Conservation (phyloP, 164 flowering plant species). For the Santalum album region DNA sequence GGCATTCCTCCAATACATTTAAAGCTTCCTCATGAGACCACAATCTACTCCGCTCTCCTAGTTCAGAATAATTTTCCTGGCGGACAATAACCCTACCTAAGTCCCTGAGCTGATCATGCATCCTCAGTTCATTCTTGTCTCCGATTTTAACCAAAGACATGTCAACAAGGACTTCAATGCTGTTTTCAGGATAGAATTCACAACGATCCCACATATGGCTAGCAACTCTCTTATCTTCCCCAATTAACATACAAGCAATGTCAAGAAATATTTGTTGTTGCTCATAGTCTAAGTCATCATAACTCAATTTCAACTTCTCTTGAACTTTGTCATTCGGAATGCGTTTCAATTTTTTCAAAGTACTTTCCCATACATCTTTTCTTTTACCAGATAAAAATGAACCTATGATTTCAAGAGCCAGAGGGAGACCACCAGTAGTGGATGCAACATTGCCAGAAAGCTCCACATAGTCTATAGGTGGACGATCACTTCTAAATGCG, state of each 20-base stretch:
- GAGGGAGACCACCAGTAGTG: conserved; percentile 3
- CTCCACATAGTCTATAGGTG: background rate
- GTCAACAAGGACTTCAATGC: conserved; percentile 10
- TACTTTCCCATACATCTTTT: background rate
- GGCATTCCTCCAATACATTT: conserved; percentile 3
- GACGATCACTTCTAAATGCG: conserved; percentile 1
- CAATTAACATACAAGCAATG: conserved; percentile 21
- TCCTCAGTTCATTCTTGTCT: conserved; percentile 4
- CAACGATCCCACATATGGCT: conserved; percentile 3
- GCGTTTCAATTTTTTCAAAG: background rate
- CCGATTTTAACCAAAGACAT: conserved; percentile 8
- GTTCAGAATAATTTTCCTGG: conserved; percentile 7
- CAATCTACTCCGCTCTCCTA: conserved; percentile 17
- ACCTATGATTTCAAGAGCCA: conserved; percentile 8
- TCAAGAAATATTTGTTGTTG: conserved; percentile 18
- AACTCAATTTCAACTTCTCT: conserved; percentile 1
- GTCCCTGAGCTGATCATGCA: conserved; percentile 20
- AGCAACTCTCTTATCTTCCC: background rate
- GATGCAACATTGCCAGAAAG: background rate
- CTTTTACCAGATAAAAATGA: conserved; percentile 1
- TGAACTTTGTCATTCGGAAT: background rate
- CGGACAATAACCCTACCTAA: conserved; percentile 20
- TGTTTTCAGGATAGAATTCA: conserved; percentile 1
- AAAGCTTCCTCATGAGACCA: conserved; percentile 13
- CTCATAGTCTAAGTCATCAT: background rate